A percentile compares a stretch with the other conserved stretches of the same genome.
phyloP scores from a whole-genome alignment of 805 yeast genomes.

The Hanseniaspora clermontiae region DNA sequence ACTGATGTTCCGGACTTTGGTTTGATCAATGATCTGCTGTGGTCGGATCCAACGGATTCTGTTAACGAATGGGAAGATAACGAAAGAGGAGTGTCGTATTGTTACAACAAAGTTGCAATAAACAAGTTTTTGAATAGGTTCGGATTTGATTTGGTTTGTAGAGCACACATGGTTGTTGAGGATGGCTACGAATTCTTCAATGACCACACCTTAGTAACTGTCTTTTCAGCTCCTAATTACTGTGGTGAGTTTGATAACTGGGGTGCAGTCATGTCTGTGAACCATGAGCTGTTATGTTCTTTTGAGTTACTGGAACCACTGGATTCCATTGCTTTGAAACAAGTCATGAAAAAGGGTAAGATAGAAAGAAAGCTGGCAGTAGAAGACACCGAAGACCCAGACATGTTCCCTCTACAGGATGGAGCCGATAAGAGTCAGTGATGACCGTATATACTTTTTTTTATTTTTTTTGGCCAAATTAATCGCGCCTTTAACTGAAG shows the following conservation, averaged over 20 bases:
- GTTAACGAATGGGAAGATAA: constrained; percentile 56
- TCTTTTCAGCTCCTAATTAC: constrained; percentile 73
- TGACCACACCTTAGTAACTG: constrained; percentile 59
- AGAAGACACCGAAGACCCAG: background rate
- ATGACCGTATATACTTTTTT: background rate
- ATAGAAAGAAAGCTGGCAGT: constrained; percentile 53
- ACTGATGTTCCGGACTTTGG: constrained; percentile 78
- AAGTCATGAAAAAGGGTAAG: constrained; percentile 87
- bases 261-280: constrained; percentile 71
- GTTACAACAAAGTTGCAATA: constrained; percentile 60
- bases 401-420: background rate
- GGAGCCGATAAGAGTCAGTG: background rate
- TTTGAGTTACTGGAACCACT: constrained; percentile 89
- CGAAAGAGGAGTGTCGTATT: constrained; percentile 72
- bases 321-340: constrained; percentile 84
- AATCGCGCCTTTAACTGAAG: background rate
- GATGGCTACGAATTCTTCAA: constrained; percentile 79
- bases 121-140: constrained; percentile 51
- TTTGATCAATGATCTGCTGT: constrained; percentile 57
- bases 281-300: constrained; percentile 53
- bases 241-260: constrained; percentile 71
- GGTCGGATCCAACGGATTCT: constrained; percentile 67
- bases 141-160: constrained; percentile 59
- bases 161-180: constrained; percentile 86
- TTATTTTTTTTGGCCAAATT: background rate